phyloP scores from a whole-genome alignment of 176 grass and related monocot genomes.

The Phyllostachys edulis region DNA sequence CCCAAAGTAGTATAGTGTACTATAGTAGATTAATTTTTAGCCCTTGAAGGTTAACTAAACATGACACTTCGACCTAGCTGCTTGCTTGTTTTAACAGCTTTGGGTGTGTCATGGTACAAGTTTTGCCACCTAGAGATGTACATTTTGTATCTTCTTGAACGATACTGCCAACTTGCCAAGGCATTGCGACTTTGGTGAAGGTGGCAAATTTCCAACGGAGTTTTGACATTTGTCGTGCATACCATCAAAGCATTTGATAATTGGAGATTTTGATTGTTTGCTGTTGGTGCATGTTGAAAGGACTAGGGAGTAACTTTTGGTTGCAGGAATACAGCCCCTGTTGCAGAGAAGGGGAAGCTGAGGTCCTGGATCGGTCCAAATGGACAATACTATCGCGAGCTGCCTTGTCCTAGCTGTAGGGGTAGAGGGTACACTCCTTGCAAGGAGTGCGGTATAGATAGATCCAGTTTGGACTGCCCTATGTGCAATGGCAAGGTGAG shows the following conservation, averaged over 20 bases:
- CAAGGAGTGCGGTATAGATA: constrained; percentile 74
- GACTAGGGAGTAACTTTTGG: constrained; percentile 5
- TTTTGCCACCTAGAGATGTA: background rate
- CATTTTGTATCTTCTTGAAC: background rate
- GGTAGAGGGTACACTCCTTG: constrained; percentile 87
- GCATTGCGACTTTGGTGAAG: background rate
- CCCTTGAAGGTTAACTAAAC: no score
- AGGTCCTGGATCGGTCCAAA: constrained; percentile 95
- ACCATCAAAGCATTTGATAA: background rate
- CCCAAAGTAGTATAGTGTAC: background rate
- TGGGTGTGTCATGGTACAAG: background rate
- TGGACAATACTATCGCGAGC: constrained; percentile 87
- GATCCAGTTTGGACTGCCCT: constrained; percentile 70
- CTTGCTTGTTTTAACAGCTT: constrained; percentile 6
- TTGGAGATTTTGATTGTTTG: background rate
- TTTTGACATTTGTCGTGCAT: background rate
- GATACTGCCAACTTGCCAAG: background rate
- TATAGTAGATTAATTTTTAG: background rate
- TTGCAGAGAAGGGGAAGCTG: constrained; percentile 50
- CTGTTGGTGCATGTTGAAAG: background rate
- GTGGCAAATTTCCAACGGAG: background rate
- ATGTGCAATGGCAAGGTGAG: constrained; percentile 84
- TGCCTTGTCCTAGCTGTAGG: constrained; percentile 86
- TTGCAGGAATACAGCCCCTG: constrained; percentile 50
- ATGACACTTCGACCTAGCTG: background rate